A percentile compares a stretch with the other conserved stretches of the same genome.
Evolutionary conservation across 164 flowering plant genomes (phyloP).

Genomic region (Stephania cephalantha): DNA sequence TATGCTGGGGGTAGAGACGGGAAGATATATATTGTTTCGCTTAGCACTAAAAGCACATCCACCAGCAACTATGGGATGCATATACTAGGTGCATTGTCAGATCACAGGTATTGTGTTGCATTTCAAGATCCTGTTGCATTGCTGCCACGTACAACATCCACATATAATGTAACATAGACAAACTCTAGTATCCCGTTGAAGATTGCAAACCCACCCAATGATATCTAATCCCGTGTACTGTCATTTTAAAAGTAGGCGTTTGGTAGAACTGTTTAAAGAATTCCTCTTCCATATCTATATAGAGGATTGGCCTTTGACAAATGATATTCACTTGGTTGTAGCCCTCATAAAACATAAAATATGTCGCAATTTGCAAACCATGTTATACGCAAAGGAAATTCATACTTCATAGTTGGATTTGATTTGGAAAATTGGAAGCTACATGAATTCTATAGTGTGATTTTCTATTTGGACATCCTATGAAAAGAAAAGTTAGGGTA

Average conservation of each 20-base stretch:
- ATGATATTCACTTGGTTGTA: background rate
- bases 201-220: background rate
- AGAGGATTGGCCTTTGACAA: background rate
- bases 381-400: background rate
- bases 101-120: conserved; percentile 46
- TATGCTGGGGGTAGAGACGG: conserved; percentile 91
- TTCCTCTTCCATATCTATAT: background rate
- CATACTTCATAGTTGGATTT: background rate
- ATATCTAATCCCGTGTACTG: background rate
- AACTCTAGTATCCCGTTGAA: no score
- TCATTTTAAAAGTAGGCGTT: background rate
- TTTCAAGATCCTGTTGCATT: background rate
- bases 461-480: background rate
- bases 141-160: no score
- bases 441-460: background rate
- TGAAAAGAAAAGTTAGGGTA: background rate
- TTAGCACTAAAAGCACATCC: conserved; percentile 42
- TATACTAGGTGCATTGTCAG: conserved; percentile 56
- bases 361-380: background rate
- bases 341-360: background rate
- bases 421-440: background rate
- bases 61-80: conserved; percentile 48
- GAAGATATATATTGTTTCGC: conserved; percentile 66
- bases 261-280: background rate
- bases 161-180: no score